Conservation (phyloP, 2,329 filamentous ascomycete species). For the Ramularia endophylla region DNA sequence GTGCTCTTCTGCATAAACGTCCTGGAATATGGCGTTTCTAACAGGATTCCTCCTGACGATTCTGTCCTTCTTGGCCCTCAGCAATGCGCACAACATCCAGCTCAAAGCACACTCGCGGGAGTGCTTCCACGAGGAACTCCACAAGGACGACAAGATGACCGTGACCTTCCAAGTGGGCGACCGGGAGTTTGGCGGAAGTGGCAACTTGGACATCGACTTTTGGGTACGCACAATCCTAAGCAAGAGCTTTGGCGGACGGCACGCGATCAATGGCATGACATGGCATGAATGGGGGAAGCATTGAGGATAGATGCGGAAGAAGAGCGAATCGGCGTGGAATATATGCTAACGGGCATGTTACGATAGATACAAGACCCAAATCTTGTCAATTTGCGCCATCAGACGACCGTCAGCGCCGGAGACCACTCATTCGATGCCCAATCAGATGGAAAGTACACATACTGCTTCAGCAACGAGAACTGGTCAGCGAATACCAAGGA, state of each 20-base stretch:
- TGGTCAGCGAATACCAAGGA: conserved; percentile 97
- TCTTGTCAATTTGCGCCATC: conserved; percentile 69
- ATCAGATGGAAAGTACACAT: conserved; percentile 81
- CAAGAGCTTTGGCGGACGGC: background rate
- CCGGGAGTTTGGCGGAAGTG: conserved; percentile 87
- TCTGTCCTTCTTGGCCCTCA: conserved; percentile 56
- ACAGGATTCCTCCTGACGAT: conserved; percentile 38
- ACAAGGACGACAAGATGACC: conserved; percentile 95
- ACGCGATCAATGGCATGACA: background rate
- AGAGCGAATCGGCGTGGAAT: background rate
- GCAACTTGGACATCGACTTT: conserved; percentile 95
- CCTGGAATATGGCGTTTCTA: conserved; percentile 26
- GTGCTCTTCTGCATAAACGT: conserved; percentile 6
- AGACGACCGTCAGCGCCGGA: conserved; percentile 77
- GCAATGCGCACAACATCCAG: conserved; percentile 88
- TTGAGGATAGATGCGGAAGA: background rate
- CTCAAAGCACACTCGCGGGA: conserved; percentile 88
- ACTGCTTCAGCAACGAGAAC: conserved; percentile 99
- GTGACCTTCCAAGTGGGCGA: conserved; percentile 98
- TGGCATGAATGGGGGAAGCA: background rate
- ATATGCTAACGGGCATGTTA: conserved; percentile 7
- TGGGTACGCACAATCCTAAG: conserved; percentile 60
- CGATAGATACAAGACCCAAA: conserved; percentile 69
- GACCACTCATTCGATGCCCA: conserved; percentile 87
- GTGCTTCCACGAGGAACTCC: conserved; percentile 93